Conservation (phyloP, 257 asterid species). For the Fraxinus excelsior region DNA sequence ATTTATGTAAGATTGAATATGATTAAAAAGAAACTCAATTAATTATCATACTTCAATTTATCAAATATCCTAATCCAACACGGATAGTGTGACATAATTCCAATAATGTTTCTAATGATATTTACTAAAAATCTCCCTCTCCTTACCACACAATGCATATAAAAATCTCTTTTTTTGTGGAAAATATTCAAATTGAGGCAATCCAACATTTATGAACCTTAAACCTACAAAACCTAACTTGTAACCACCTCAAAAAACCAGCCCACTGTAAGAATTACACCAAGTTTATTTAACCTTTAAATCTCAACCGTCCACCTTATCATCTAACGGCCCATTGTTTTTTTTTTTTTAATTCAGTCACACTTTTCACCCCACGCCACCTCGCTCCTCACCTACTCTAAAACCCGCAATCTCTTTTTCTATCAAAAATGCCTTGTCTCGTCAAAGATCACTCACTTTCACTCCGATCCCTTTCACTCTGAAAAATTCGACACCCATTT, state of each 20-base stretch:
- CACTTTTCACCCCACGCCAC: conserved; percentile 22
- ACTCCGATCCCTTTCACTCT: conserved; percentile 17
- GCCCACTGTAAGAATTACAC: not conserved
- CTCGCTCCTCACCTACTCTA: conserved; percentile 7
- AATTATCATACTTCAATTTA: no score
- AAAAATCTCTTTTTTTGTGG: no score
- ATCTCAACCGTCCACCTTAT: conserved; percentile 28
- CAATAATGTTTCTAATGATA: no score
- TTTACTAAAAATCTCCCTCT: no score
- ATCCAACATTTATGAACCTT: not conserved
- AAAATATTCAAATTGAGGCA: not conserved
- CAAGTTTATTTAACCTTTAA: conserved; percentile 3
- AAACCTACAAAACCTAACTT: conserved; percentile 21
- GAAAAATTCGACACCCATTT: not conserved
- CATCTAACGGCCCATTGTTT: conserved; percentile 31
- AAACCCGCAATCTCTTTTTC: conserved; percentile 11
- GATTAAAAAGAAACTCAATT: no score
- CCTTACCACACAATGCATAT: no score
- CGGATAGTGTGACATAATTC: no score
- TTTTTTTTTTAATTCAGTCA: conserved; percentile 10
- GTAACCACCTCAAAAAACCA: not conserved
- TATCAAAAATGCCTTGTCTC: conserved; percentile 15
- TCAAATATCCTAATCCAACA: no score
- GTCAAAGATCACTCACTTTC: not conserved
- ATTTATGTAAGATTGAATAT: no score